Evolutionary conservation across 768 basidiomycete species (phyloP), one percentile per base, ranked within the genome.

Genomic region (Lentinula guzmanii): DNA sequence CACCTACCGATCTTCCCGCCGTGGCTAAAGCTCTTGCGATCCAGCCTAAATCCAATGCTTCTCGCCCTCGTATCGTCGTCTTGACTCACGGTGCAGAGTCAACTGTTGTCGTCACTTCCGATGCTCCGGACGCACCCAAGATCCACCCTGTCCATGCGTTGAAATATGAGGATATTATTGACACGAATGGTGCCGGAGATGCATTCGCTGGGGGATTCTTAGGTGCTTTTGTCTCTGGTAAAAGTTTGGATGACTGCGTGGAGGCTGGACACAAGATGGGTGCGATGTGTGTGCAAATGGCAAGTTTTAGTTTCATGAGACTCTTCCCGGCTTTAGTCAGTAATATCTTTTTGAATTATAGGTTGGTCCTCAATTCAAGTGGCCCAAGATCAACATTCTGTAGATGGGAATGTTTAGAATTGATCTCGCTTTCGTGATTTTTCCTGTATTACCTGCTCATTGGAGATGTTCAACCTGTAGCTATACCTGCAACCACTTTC

Each of bases 101-200:
- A 52, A 98, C 97, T 16, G 70, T 92, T 35, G 78, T 94, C 57
- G 93, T 94, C 33, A 78, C 82, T 11, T 80, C 86, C 6, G 77
- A 75, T 46, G 78, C 82, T 11, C 77, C 82, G 2, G 82, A 85
- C 18, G 76, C 74, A 53, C 78, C 82, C 39, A 85, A 86, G 75
- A 67, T 77, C 15, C 89, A 78, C 73, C 61, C 76, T 3, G 92
- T 96, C 54, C 70, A 76, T 57, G 75, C 80, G 42, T 76, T 96
- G 62, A 66, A 70, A 51, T 79, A 81, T 58, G 81, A 77, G 43
- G 68, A 87, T 72, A 95, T 97, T 66, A 89, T 97, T 62, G 97
- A 99, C 72, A 98, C 97, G 52, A 99, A 99, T 74, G 97, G 93
- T 56, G 97, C 97, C 21, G 97, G 97, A 46, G 96, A 99, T 72